phyloP scores from a whole-genome alignment of 2,329 filamentous ascomycete species.

The Chaetomium olivaceum region DNA sequence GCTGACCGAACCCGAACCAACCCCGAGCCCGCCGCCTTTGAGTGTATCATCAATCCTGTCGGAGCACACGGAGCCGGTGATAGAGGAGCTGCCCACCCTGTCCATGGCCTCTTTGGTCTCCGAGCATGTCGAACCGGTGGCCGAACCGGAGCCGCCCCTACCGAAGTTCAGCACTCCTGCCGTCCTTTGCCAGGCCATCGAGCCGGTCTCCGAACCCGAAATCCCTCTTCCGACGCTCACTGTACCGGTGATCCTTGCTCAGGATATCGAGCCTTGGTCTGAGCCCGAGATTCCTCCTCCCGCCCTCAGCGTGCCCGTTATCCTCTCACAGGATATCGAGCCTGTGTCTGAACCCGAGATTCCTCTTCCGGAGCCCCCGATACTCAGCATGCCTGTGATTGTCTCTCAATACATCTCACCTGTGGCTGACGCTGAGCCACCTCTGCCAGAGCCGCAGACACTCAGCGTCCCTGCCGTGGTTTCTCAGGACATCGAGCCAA shows the following conservation, averaged over 20 bases:
- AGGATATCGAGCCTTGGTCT: constrained; percentile 29
- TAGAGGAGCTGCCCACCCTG: constrained; percentile 19
- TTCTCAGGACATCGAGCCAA: constrained; percentile 29
- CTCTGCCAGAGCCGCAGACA: constrained; percentile 12
- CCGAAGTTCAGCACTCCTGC: constrained; percentile 23
- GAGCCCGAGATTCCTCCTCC: constrained; percentile 27
- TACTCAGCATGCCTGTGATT: constrained; percentile 16
- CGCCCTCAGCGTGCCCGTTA: constrained; percentile 24
- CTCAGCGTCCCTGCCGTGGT: constrained; percentile 25
- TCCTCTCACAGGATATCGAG: constrained; percentile 29
- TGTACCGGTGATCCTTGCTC: constrained; percentile 22
- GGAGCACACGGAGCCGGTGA: constrained; percentile 29
- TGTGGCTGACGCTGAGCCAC: constrained; percentile 18
- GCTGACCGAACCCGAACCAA: constrained; percentile 39
- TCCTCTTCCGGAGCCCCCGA: constrained; percentile 12
- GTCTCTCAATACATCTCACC: constrained; percentile 29
- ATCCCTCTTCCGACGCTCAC: constrained; percentile 26
- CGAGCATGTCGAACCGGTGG: constrained; percentile 30
- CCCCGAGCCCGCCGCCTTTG: constrained; percentile 29
- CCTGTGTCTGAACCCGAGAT: constrained; percentile 28
- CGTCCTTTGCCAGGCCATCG: constrained; percentile 27
- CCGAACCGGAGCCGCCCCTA: constrained; percentile 16
- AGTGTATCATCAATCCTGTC: constrained; percentile 38
- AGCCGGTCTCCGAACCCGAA: constrained; percentile 29
- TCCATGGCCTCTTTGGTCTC: constrained; percentile 21